These are phyloP conservation scores for Imleria badia DNA, from an alignment of 768 basidiomycete species.

Conservation along the genomic window DNA sequence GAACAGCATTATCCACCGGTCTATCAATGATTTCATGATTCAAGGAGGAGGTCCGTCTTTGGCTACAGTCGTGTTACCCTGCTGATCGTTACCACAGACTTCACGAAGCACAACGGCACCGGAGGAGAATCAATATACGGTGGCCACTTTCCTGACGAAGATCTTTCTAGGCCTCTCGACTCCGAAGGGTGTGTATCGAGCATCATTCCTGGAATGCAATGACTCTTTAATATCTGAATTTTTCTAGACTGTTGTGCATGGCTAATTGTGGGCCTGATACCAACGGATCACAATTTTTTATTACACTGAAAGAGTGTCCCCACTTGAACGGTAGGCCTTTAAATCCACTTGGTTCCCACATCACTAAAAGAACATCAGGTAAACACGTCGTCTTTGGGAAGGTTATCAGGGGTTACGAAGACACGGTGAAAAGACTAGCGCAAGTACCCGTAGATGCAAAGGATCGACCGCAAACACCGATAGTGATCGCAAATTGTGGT, in stretches of 20 bases:
- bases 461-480: slow-evolving; percentile 65
- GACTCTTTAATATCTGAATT: background rate
- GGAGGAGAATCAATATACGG: slow-evolving; percentile 87
- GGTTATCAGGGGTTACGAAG: slow-evolving; percentile 59
- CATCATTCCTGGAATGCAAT: background rate
- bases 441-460: slow-evolving; percentile 71
- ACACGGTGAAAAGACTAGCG: slow-evolving; percentile 57
- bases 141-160: slow-evolving; percentile 73
- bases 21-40: slow-evolving; percentile 78
- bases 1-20: slow-evolving; percentile 72
- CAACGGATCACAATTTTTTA: slow-evolving; percentile 85
- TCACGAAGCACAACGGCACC: slow-evolving; percentile 74
- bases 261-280: slow-evolving; percentile 85
- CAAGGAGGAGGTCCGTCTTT: slow-evolving; percentile 66
- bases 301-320: slow-evolving; percentile 73
- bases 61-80: background rate
- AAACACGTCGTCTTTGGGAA: slow-evolving; percentile 60
- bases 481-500: slow-evolving; percentile 75
- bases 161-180: slow-evolving; percentile 62
- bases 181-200: slow-evolving; percentile 50
- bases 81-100: slow-evolving; percentile 46
- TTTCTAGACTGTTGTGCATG: slow-evolving; percentile 76
- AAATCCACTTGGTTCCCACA: background rate
- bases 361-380: slow-evolving; percentile 34
- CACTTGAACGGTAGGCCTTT: slow-evolving; percentile 63